phyloP scores from a whole-genome alignment of 768 basidiomycete species.

The Sutorius australiensis region DNA sequence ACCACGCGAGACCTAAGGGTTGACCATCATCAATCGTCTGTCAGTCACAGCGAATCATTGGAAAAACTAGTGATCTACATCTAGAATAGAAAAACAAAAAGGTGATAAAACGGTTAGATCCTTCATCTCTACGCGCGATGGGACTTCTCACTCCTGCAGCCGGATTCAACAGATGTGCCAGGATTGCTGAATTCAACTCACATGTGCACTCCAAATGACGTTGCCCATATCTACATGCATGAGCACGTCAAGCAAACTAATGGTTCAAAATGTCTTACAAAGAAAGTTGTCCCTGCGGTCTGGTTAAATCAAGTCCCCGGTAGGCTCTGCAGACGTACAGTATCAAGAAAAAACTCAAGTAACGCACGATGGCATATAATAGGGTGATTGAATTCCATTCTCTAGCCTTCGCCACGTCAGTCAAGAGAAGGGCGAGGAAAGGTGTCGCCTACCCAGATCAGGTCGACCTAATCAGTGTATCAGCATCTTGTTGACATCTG shows the following conservation, averaged over 20 bases:
- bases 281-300: constrained; percentile 3
- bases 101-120: too few species aligned
- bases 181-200: background rate
- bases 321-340: constrained; percentile 1
- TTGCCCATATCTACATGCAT: constrained; percentile 5
- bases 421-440: background rate
- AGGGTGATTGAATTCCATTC: constrained; percentile 17
- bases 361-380: constrained; percentile 19
- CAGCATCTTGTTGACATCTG: background rate
- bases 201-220: constrained; percentile 6
- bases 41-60: background rate
- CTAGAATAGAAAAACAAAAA: background rate
- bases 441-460: constrained; percentile 15
- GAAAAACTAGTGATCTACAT: constrained; percentile 7
- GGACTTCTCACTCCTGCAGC: constrained; percentile 11
- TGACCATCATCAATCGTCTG: background rate
- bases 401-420: constrained; percentile 8
- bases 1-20: constrained; percentile 13
- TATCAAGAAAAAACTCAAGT: constrained; percentile 13
- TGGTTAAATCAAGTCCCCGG: background rate
- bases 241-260: background rate
- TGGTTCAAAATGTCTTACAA: constrained; percentile 4
- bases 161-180: background rate
- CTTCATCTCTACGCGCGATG: background rate
- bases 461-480: constrained; percentile 10